Conservation (phyloP, 345 rosid genomes). For the Mercurialis annua region DNA sequence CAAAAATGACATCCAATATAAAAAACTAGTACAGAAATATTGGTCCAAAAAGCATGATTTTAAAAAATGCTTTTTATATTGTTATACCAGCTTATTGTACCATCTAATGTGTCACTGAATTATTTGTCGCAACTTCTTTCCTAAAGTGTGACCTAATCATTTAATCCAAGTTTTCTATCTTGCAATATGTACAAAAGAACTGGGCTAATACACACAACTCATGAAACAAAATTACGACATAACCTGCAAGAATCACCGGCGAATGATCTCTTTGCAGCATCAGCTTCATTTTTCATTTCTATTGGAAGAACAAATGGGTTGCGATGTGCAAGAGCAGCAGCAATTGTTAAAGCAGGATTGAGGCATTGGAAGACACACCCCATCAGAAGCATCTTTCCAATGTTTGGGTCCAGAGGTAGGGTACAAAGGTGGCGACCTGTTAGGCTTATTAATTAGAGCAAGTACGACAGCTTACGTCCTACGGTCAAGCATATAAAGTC, state of each 20-base stretch:
- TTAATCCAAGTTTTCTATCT: too few species aligned
- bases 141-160: too few species aligned
- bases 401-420: conserved; percentile 83
- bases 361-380: conserved; percentile 93
- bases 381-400: conserved; percentile 95
- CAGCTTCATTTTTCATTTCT: conserved; percentile 77
- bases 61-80: too few species aligned
- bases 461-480: conserved; percentile 13
- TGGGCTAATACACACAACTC: too few species aligned
- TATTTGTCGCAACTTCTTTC: too few species aligned
- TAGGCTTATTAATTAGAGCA: conserved; percentile 9
- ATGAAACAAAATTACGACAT: too few species aligned
- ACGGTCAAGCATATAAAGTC: conserved; percentile 5
- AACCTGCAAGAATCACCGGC: conserved; percentile 98
- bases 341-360: conserved; percentile 91
- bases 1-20: too few species aligned
- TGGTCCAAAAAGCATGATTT: too few species aligned
- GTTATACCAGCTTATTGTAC: too few species aligned
- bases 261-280: conserved; percentile 81
- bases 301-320: conserved; percentile 90
- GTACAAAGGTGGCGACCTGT: conserved; percentile 84
- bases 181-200: too few species aligned
- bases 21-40: too few species aligned
- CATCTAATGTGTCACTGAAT: too few species aligned
- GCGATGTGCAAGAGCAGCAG: conserved; percentile 88